Evolutionary conservation across 129 eudicot species (phyloP).

Genomic region (Tagetes patula): DNA sequence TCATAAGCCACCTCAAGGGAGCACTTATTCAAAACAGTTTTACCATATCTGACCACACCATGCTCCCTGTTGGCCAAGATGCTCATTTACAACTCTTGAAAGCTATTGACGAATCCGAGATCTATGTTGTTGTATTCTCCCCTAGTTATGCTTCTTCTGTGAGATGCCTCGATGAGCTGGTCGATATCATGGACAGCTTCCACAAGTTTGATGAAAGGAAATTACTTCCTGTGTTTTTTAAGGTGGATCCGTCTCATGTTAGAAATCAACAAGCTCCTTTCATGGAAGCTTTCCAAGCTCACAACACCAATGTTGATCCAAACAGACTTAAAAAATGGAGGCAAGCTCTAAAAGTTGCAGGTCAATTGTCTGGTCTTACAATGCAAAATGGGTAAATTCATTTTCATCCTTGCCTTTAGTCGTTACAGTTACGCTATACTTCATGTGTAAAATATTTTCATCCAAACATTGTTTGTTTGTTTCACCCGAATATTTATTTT

Average conservation of each 20-base stretch:
- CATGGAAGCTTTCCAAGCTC: constrained; percentile 12
- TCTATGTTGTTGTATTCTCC: constrained; percentile 25
- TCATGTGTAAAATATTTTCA: too few species aligned
- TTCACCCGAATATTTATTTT: too few species aligned
- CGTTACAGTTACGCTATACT: neutral
- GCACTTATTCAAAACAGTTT: constrained; percentile 10
- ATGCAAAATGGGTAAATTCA: neutral
- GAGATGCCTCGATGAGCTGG: constrained; percentile 26
- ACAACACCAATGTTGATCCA: neutral
- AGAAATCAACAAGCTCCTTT: constrained; percentile 19
- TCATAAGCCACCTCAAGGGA: constrained; percentile 21
- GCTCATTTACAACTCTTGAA: neutral
- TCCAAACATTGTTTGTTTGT: too few species aligned
- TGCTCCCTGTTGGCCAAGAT: constrained; percentile 7
- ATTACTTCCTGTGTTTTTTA: constrained; percentile 18
- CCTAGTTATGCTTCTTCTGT: constrained; percentile 10
- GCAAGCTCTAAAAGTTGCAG: constrained; percentile 17
- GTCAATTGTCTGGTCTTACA: constrained; percentile 14
- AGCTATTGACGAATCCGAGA: constrained; percentile 23
- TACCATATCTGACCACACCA: constrained; percentile 15
- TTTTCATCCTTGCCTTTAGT: neutral
- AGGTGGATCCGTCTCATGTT: constrained; percentile 26
- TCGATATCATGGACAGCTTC: constrained; percentile 9
- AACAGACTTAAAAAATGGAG: constrained; percentile 18
- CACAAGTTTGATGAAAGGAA: constrained; percentile 4